These are phyloP conservation scores for Ananas comosus DNA, from an alignment of 176 grass and related monocot genomes.

Conservation along the genomic window DNA sequence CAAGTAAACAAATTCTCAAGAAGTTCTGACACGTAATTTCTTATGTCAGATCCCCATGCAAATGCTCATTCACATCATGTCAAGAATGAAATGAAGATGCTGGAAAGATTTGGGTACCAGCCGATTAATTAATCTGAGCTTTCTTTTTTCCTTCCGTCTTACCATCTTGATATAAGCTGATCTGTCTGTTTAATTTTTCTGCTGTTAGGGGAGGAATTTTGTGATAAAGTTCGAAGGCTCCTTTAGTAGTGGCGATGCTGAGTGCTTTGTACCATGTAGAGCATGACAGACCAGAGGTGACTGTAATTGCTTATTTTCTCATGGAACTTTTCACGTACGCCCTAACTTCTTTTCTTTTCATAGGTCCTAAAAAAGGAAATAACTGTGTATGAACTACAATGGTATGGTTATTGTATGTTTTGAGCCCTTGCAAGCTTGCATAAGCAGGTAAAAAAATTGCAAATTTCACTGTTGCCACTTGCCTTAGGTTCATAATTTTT, in stretches of 20 bases:
- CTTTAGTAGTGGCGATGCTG: slow-evolving; percentile 52
- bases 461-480: slow-evolving; percentile 12
- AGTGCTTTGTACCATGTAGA: slow-evolving; percentile 87
- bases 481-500: slow-evolving; percentile 5
- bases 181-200: slow-evolving; percentile 16
- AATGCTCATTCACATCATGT: slow-evolving; percentile 86
- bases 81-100: slow-evolving; percentile 83
- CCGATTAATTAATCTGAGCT: background rate
- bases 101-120: slow-evolving; percentile 87
- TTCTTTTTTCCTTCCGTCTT: background rate
- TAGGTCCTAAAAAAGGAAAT: slow-evolving; percentile 82
- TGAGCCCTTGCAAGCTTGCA: slow-evolving; percentile 80
- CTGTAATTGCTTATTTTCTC: slow-evolving; percentile 9
- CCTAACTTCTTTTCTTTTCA: slow-evolving; percentile 22
- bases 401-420: slow-evolving; percentile 83
- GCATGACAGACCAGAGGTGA: slow-evolving; percentile 94
- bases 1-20: background rate
- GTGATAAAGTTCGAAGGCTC: slow-evolving; percentile 68
- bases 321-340: background rate
- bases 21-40: slow-evolving; percentile 20
- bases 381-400: slow-evolving; percentile 46
- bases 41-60: slow-evolving; percentile 55
- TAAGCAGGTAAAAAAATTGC: slow-evolving; percentile 48
- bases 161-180: slow-evolving; percentile 1
- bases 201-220: slow-evolving; percentile 42